Conservation (phyloP, 2,329 filamentous ascomycete species). For the Rugonectria rugulosa region DNA sequence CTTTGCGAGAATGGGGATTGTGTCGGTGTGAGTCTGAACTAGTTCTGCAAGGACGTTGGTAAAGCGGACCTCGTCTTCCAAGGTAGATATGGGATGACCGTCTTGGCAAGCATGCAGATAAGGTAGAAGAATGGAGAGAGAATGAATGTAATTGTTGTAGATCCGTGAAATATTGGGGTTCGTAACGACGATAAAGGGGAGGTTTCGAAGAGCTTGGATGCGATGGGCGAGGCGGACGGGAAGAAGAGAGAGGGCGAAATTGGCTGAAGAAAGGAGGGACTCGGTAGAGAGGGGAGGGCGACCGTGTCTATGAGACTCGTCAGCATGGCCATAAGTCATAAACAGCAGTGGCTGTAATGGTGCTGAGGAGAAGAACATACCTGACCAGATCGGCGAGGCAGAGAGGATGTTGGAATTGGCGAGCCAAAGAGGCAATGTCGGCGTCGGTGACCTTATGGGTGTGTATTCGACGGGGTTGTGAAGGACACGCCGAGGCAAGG, state of each 20-base stretch:
- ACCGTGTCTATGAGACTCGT: conserved; percentile 62
- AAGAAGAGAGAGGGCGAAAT: conserved; percentile 92
- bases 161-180: conserved; percentile 95
- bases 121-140: conserved; percentile 86
- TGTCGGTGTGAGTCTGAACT: conserved; percentile 94
- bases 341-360: too few relatives aligned
- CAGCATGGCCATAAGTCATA: background rate
- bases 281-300: conserved; percentile 82
- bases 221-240: conserved; percentile 92
- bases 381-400: conserved; percentile 89
- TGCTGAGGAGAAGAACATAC: conserved; percentile 54
- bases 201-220: conserved; percentile 89
- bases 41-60: conserved; percentile 93
- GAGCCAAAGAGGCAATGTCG: conserved; percentile 80
- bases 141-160: conserved; percentile 96
- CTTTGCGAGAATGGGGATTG: conserved; percentile 88
- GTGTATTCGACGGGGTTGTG: conserved; percentile 24
- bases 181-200: conserved; percentile 98
- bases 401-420: conserved; percentile 79
- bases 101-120: conserved; percentile 66
- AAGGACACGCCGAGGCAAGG: too few relatives aligned
- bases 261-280: conserved; percentile 86
- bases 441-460: conserved; percentile 65
- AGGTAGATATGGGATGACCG: conserved; percentile 56
- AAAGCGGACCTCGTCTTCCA: conserved; percentile 90